A percentile compares a stretch with the other conserved stretches of the same genome.
phyloP scores from a whole-genome alignment of 805 yeast species.

The Dipodascus albidus region DNA sequence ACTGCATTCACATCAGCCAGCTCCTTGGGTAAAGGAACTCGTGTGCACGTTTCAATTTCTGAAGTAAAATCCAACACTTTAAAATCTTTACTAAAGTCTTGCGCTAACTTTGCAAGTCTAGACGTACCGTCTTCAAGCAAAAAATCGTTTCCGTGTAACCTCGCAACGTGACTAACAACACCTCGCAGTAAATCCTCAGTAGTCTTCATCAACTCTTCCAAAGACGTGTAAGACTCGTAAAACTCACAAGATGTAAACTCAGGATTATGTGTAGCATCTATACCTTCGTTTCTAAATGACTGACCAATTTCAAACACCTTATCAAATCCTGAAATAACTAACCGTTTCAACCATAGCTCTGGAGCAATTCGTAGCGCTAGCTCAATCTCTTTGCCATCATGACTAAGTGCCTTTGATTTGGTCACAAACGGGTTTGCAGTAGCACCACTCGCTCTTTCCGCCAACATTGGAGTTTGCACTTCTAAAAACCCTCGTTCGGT shows the following conservation, averaged over 20 bases:
- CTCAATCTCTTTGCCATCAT: conserved; percentile 13
- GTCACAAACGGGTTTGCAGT: conserved; percentile 82
- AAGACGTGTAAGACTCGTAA: conserved; percentile 58
- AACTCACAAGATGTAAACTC: conserved; percentile 89
- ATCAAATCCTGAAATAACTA: conserved; percentile 78
- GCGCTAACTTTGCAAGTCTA: conserved; percentile 3
- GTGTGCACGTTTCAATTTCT: conserved; percentile 45
- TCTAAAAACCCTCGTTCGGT: conserved; percentile 50
- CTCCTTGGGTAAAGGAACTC: conserved; percentile 35
- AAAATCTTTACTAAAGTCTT: conserved; percentile 21
- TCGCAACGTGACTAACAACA: conserved; percentile 28
- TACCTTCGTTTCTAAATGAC: conserved; percentile 83
- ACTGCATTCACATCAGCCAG: conserved; percentile 31
- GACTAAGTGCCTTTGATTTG: conserved; percentile 20
- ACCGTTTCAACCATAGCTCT: conserved; percentile 81
- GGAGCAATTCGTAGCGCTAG: conserved; percentile 83
- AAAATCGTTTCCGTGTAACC: conserved; percentile 4
- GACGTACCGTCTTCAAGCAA: conserved; percentile 10
- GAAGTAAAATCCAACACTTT: conserved; percentile 52
- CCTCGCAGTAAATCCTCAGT: conserved; percentile 46
- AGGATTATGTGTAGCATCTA: conserved; percentile 88
- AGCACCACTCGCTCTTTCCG: conserved; percentile 71
- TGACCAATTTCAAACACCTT: conserved; percentile 72
- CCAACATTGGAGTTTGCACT: conserved; percentile 80
- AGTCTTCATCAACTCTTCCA: conserved; percentile 53